Evolutionary conservation across 2,329 filamentous ascomycete genomes (phyloP).

Genomic region (Rhynchosporium graminicola): DNA sequence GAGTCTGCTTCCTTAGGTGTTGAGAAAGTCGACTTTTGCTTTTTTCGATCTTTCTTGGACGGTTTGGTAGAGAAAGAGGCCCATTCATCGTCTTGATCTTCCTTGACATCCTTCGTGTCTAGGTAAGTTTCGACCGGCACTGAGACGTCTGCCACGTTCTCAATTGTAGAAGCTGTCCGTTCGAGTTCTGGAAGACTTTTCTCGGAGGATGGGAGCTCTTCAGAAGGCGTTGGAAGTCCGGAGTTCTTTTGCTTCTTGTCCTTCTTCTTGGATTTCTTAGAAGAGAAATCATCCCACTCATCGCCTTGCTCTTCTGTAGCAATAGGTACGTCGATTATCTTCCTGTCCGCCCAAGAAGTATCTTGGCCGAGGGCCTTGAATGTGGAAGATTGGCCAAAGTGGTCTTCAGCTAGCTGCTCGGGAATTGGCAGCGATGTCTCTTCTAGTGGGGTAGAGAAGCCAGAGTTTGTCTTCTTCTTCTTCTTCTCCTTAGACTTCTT

Average conservation of each 20-base stretch:
- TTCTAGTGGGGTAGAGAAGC: conserved; percentile 20
- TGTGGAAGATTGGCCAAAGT: not conserved
- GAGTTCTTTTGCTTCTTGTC: conserved; percentile 31
- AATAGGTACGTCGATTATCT: not conserved
- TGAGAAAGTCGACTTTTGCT: conserved; percentile 11
- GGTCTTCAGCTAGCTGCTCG: not conserved
- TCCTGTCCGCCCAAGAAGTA: not conserved
- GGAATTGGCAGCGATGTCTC: not conserved
- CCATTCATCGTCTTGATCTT: conserved; percentile 11
- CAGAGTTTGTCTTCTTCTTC: conserved; percentile 29
- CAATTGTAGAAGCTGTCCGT: not conserved
- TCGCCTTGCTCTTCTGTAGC: conserved; percentile 21
- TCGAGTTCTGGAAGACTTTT: not conserved
- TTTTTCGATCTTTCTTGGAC: conserved; percentile 15
- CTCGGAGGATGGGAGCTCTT: not conserved
- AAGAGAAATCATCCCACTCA: conserved; percentile 23
- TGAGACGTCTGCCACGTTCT: not conserved
- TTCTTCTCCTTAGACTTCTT: conserved; percentile 36
- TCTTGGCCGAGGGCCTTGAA: not conserved
- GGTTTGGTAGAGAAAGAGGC: conserved; percentile 1
- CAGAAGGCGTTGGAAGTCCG: not conserved
- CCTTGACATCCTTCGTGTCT: not conserved
- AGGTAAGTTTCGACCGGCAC: not conserved
- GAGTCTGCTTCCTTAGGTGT: conserved; percentile 4
- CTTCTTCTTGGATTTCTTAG: conserved; percentile 25